phyloP scores from a whole-genome alignment of 768 basidiomycete genomes.

The Tricholoma sp. region DNA sequence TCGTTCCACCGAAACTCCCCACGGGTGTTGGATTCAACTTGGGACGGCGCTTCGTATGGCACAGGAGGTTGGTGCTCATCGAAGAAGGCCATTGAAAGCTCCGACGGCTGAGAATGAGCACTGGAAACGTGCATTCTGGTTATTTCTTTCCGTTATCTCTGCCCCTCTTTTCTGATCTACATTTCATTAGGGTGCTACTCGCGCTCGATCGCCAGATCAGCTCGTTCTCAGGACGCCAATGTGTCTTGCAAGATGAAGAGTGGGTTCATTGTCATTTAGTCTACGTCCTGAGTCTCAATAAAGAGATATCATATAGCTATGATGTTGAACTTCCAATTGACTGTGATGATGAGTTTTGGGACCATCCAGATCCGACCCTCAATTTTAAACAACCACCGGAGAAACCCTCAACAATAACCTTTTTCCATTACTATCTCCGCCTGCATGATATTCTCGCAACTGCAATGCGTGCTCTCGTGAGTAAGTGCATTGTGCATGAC shows the following conservation, averaged over 20 bases:
- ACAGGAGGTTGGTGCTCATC: constrained; percentile 74
- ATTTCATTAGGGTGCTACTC: constrained; percentile 39
- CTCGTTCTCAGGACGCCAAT: constrained; percentile 58
- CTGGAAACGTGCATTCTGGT: constrained; percentile 71
- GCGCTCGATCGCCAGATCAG: constrained; percentile 43
- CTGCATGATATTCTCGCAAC: constrained; percentile 59
- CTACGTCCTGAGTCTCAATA: not conserved
- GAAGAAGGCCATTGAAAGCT: constrained; percentile 25
- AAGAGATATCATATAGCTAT: constrained; percentile 38
- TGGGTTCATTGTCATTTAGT: constrained; percentile 25
- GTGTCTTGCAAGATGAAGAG: constrained; percentile 74
- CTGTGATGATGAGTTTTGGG: constrained; percentile 73
- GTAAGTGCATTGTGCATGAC: constrained; percentile 10
- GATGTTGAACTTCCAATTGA: constrained; percentile 63
- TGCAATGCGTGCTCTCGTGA: constrained; percentile 53
- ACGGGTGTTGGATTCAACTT: constrained; percentile 57
- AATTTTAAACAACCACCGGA: constrained; percentile 61
- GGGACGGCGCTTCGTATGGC: constrained; percentile 67
- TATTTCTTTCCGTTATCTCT: constrained; percentile 1
- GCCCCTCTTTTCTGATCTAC: not conserved
- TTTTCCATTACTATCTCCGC: constrained; percentile 50
- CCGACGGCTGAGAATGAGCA: constrained; percentile 59
- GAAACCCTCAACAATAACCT: constrained; percentile 50
- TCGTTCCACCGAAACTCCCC: constrained; percentile 42
- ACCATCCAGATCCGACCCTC: constrained; percentile 37